These are phyloP conservation scores for Fusarium newnesense DNA, from an alignment of 2,329 filamentous ascomycete species.

Conservation along the genomic window DNA sequence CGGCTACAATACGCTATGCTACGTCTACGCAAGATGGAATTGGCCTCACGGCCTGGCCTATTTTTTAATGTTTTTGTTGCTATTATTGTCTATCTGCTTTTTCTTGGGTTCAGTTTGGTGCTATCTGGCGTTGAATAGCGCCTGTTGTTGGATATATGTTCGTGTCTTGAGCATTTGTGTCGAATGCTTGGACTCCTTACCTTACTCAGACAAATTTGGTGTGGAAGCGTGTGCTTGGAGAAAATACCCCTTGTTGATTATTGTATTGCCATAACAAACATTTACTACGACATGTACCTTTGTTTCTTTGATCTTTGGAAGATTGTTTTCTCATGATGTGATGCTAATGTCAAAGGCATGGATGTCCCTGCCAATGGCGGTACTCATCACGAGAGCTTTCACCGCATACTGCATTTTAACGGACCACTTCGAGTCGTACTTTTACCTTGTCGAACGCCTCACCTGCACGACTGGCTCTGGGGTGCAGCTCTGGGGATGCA, in stretches of 20 bases:
- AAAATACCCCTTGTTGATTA: constrained; percentile 35
- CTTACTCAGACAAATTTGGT: constrained; percentile 30
- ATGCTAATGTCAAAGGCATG: constrained; percentile 13
- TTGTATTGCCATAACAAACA: constrained; percentile 27
- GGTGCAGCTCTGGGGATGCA: constrained; percentile 22
- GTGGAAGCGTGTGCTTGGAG: constrained; percentile 33
- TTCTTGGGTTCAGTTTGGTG: constrained; percentile 22
- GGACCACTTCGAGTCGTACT: constrained; percentile 8
- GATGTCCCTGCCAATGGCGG: constrained; percentile 8
- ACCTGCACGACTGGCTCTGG: constrained; percentile 33
- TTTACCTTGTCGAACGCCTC: constrained; percentile 23
- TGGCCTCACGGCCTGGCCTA: constrained; percentile 45
- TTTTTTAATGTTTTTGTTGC: constrained; percentile 37
- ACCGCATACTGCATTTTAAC: constrained; percentile 10
- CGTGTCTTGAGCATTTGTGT: constrained; percentile 4
- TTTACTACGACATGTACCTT: constrained; percentile 28
- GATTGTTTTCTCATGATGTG: constrained; percentile 11
- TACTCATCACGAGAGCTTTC: constrained; percentile 10
- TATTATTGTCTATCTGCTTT: constrained; percentile 16
- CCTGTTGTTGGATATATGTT: constrained; percentile 16
- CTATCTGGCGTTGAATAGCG: constrained; percentile 39
- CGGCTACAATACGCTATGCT: constrained; percentile 39
- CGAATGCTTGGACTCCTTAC: not conserved
- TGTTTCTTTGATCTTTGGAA: constrained; percentile 11
- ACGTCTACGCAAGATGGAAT: constrained; percentile 44